phyloP scores from a whole-genome alignment of 139 green algal genomes.

The Micromonas pusilla region DNA sequence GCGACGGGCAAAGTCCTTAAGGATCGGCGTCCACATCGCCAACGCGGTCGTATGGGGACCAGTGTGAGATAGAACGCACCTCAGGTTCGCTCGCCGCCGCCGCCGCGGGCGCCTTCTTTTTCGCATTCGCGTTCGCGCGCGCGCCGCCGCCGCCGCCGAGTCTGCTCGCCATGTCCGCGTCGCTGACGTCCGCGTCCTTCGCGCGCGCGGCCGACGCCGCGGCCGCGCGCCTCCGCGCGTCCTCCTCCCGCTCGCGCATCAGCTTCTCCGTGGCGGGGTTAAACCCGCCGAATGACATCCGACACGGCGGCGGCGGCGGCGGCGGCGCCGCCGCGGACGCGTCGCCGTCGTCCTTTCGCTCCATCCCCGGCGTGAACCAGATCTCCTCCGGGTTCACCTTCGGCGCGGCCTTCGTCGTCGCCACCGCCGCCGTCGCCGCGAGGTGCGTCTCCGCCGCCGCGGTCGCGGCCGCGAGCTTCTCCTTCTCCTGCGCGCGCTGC shows the following conservation, averaged over 20 bases:
- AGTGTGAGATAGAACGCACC: too few species aligned
- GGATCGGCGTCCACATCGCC: too few species aligned
- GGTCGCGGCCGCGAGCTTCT: background rate
- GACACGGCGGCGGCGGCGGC: too few species aligned
- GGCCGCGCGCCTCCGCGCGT: background rate
- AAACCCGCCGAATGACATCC: background rate
- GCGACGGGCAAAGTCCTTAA: too few species aligned
- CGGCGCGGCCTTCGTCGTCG: background rate
- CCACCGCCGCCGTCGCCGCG: background rate
- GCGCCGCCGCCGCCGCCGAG: too few species aligned
- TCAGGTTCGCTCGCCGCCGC: background rate
- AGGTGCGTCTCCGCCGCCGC: background rate
- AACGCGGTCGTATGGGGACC: too few species aligned
- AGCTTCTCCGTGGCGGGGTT: background rate
- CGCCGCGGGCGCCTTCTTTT: background rate
- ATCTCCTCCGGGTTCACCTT: background rate
- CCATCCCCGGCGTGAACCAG: background rate
- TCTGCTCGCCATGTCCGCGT: background rate
- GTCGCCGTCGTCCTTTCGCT: too few species aligned
- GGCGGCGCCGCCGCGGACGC: too few species aligned
- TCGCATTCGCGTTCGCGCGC: background rate
- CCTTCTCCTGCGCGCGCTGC: slow-evolving; percentile 4
- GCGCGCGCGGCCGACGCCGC: too few species aligned
- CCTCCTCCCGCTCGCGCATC: background rate
- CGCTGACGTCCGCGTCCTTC: background rate